Evolutionary conservation across 1,284 basidiomycete species (phyloP), one percentile per base, ranked within the genome.

Genomic region (Kwoniella shivajii): DNA sequence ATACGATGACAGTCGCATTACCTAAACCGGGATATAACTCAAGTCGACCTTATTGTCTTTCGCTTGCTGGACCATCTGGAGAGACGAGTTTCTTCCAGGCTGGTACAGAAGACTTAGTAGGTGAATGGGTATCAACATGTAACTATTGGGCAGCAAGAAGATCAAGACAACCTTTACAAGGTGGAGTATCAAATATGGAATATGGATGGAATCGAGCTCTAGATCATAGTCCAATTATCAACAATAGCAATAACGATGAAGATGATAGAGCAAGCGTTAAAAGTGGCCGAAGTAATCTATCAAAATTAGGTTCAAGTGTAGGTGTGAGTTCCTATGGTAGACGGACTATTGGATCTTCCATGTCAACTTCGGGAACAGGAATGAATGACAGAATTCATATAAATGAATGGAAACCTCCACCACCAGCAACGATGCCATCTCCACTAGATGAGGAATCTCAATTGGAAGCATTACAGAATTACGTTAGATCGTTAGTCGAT

Each of bases 161-260:
- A 62, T 92, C 89, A 75, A 92, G 94, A 67, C 92, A 96, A 70
- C 95, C 95, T 0, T 83, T 99, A 2, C 84, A 89, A 2, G 95
- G 94, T 3, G 95, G 94, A 29, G 92, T 98, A 2, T 93, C 91
- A 45, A 99, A 99, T 78, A 95, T 98, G 88, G 96, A 99, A 75
- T 98, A 99, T 71, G 95, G 95, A 10, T 99, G 95, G 95, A 94
- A 88, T 72, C 85, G 89, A 36, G 57, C 26, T 6, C 5, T 43
- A 24, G 37, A 53, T 16, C 34, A 30, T 10, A 9, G 6, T 36
- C 31, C 31, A 26, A 31, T 0, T 14, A 31, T 18, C 16, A n/a
- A 24, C 9, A 30, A 16, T 9, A 18, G 14, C 27, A 83, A 88
- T 11, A 67, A 80, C 14, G 86, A 88, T 52, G 85, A 88, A 45